These are phyloP conservation scores for Lepidium didymum DNA, from an alignment of 345 rosid species.

Conservation along the genomic window DNA sequence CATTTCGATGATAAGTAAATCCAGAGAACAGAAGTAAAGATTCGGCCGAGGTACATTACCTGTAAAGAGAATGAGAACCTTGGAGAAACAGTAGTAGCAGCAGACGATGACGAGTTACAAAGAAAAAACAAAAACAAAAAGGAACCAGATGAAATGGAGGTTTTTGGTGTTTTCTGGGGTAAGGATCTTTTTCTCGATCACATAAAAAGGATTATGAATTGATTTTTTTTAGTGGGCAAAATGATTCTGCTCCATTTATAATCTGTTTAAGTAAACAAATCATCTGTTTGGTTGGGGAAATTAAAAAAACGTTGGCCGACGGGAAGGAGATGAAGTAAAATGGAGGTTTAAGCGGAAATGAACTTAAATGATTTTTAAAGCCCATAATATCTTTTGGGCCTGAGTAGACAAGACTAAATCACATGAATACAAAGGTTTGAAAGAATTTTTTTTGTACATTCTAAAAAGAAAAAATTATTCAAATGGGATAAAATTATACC, in stretches of 20 bases:
- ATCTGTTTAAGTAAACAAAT: not conserved
- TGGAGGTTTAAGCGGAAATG: not conserved
- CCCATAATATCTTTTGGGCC: not conserved
- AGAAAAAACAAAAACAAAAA: not conserved
- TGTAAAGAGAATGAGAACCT: slow-evolving; percentile 9
- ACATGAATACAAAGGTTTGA: not conserved
- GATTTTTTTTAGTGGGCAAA: too few species aligned
- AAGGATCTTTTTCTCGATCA: slow-evolving; percentile 20
- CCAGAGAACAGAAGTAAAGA: not conserved
- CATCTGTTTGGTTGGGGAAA: not conserved
- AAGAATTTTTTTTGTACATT: not conserved
- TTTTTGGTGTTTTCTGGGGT: slow-evolving; percentile 20
- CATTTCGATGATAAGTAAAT: slow-evolving; percentile 1
- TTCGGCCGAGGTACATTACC: not conserved
- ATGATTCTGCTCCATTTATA: not conserved
- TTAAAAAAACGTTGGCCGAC: slow-evolving; percentile 1
- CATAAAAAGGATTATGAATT: slow-evolving; percentile 17
- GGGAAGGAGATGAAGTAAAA: not conserved
- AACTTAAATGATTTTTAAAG: not conserved
- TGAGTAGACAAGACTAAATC: not conserved
- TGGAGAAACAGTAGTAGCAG: not conserved
- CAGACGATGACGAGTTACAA: not conserved
- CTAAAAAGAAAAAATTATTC: too few species aligned
- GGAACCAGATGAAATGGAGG: not conserved
- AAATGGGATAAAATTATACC: too few species aligned